These are phyloP conservation scores for Aplosporella prunicola DNA, from an alignment of 2,329 filamentous ascomycete genomes.

Conservation along the genomic window DNA sequence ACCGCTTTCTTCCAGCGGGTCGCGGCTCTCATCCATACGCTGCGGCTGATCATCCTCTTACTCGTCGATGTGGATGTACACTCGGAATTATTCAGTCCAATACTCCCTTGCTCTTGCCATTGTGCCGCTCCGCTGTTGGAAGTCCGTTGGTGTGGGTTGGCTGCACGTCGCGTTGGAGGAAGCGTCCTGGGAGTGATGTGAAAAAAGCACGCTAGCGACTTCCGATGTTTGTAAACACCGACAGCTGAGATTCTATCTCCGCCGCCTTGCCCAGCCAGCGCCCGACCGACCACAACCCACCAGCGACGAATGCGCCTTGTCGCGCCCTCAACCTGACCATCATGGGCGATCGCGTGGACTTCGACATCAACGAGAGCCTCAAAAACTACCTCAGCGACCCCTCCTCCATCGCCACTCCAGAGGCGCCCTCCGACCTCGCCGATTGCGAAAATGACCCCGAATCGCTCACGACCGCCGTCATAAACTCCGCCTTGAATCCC, in stretches of 20 bases:
- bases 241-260: background rate
- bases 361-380: conserved; percentile 93
- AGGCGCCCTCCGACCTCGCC: conserved; percentile 71
- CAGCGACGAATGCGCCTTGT: conserved; percentile 15
- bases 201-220: background rate
- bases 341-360: conserved; percentile 60
- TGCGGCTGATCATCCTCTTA: background rate
- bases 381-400: conserved; percentile 97
- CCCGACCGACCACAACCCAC: conserved; percentile 4
- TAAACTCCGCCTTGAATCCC: conserved; percentile 80
- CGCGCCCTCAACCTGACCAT: conserved; percentile 33
- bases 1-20: conserved; percentile 41
- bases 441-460: conserved; percentile 93
- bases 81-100: background rate
- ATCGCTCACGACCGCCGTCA: conserved; percentile 62
- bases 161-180: background rate
- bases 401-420: conserved; percentile 67
- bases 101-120: conserved; percentile 3
- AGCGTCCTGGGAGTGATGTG: background rate
- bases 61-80: background rate
- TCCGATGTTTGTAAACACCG: conserved; percentile 8
- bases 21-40: conserved; percentile 41
- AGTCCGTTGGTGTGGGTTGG: too few species aligned
- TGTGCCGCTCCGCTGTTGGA: background rate
- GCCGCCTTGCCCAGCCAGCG: conserved; percentile 11